Conservation (phyloP, 495 filamentous ascomycete genomes). For the Aspergillus nanangensis region DNA sequence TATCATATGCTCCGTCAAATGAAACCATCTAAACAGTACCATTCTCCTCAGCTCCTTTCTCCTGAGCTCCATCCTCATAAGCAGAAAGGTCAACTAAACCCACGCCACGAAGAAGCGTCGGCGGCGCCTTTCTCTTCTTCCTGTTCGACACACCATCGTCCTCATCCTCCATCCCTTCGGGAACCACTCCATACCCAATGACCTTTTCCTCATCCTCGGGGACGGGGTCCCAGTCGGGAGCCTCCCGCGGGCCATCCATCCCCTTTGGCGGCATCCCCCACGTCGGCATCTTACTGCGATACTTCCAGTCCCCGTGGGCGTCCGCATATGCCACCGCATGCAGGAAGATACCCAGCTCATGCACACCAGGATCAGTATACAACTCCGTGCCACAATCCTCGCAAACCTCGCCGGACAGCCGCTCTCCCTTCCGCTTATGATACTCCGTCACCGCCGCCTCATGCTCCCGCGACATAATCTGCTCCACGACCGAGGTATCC, state of each 20-base stretch:
- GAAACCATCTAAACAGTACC: too few species aligned
- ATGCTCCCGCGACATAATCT: conserved; percentile 51
- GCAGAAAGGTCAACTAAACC: conserved; percentile 18
- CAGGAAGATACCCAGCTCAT: conserved; percentile 90
- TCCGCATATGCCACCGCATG: conserved; percentile 88
- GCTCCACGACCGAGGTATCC: conserved; percentile 31
- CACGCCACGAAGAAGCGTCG: conserved; percentile 17
- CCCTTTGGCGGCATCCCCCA: conserved; percentile 80
- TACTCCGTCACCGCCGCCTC: conserved; percentile 87
- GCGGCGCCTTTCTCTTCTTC: neutral
- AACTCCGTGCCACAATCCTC: conserved; percentile 78
- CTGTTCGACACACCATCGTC: conserved; percentile 1
- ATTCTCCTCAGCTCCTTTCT: too few species aligned
- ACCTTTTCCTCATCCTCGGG: conserved; percentile 32
- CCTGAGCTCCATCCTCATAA: too few species aligned
- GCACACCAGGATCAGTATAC: conserved; percentile 84
- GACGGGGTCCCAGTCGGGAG: conserved; percentile 38
- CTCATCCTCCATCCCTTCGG: conserved; percentile 17
- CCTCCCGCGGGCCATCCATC: conserved; percentile 52
- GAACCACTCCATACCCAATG: conserved; percentile 32
- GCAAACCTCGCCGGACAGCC: conserved; percentile 81
- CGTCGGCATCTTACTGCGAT: conserved; percentile 74
- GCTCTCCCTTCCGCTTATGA: conserved; percentile 74
- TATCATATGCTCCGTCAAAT: too few species aligned
- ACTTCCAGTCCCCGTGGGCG: conserved; percentile 74